A percentile compares a stretch with the other conserved stretches of the same genome.
phyloP scores from a whole-genome alignment of 108 stramenopile genomes.

The Cylindrotheca closterium region DNA sequence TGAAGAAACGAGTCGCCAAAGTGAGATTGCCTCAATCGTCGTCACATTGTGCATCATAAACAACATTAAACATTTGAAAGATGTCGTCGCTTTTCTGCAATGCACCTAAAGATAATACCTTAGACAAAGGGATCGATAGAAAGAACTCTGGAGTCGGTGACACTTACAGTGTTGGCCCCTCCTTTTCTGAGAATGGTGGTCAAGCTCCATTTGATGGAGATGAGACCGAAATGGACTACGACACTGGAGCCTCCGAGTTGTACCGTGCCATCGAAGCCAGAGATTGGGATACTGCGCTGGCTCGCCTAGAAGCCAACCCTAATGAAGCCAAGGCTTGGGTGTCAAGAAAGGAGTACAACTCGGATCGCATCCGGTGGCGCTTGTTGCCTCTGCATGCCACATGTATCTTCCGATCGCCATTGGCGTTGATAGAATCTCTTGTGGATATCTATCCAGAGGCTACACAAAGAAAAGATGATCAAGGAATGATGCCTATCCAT shows the following conservation, averaged over 20 bases:
- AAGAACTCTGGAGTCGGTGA: conserved; percentile 47
- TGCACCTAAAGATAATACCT: conserved; percentile 16
- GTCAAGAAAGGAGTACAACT: conserved; percentile 54
- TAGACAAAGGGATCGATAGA: conserved; percentile 16
- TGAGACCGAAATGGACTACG: conserved; percentile 78
- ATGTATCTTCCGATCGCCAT: conserved; percentile 75
- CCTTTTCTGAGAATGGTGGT: conserved; percentile 16
- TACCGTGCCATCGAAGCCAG: conserved; percentile 84
- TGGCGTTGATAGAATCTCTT: conserved; percentile 74
- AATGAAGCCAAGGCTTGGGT: conserved; percentile 81
- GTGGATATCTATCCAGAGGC: conserved; percentile 70
- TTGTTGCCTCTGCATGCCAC: conserved; percentile 80
- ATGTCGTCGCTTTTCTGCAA: conserved; percentile 28
- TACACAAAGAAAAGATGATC: conserved; percentile 83
- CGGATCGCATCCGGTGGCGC: conserved; percentile 69
- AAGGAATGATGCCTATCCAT: conserved; percentile 88
- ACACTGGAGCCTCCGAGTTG: conserved; percentile 69
- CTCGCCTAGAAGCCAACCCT: conserved; percentile 58
- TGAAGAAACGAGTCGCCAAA: too few relatives aligned
- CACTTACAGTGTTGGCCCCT: conserved; percentile 34
- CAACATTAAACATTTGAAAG: conserved; percentile 4
- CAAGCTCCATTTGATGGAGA: conserved; percentile 32
- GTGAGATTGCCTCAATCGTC: too few relatives aligned
- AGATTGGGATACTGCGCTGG: conserved; percentile 80
- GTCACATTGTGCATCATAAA: background rate